Evolutionary conservation across 495 filamentous ascomycete genomes (phyloP).

Genomic region (Hypoxylon cercidicola): DNA sequence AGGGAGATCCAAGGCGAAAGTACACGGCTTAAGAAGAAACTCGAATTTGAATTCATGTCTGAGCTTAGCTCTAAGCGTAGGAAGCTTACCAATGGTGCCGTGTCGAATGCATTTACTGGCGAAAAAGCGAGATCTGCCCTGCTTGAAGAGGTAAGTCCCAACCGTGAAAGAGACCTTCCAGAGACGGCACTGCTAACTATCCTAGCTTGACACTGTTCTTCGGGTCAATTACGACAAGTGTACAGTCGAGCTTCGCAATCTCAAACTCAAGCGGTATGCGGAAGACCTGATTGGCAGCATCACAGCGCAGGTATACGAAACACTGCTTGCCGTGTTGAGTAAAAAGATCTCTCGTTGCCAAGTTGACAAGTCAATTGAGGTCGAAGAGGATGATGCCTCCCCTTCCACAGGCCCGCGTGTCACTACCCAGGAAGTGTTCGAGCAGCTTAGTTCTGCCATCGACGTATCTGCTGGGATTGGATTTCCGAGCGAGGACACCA

Average conservation of each 20-base stretch:
- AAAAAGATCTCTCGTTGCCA: slow-evolving; percentile 74
- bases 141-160: slow-evolving; percentile 43
- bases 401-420: slow-evolving; percentile 44
- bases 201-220: slow-evolving; percentile 68
- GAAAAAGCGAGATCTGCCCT: slow-evolving; percentile 54
- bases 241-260: slow-evolving; percentile 80
- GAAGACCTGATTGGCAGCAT: slow-evolving; percentile 67
- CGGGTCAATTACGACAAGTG: slow-evolving; percentile 89
- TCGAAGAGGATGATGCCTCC: slow-evolving; percentile 63
- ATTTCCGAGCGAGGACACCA: slow-evolving; percentile 50
- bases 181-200: slow-evolving; percentile 16
- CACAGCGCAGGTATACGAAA: slow-evolving; percentile 79
- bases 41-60: slow-evolving; percentile 50
- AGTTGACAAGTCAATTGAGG: slow-evolving; percentile 61
- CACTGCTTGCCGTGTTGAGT: slow-evolving; percentile 75
- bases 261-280: slow-evolving; percentile 72
- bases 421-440: slow-evolving; percentile 60
- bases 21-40: slow-evolving; percentile 60
- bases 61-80: slow-evolving; percentile 55
- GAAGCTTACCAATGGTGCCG: slow-evolving; percentile 55
- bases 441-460: slow-evolving; percentile 56
- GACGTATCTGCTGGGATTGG: slow-evolving; percentile 56
- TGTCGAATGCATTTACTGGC: slow-evolving; percentile 40
- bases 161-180: background rate
- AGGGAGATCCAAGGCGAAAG: slow-evolving; percentile 57